Base-by-base conservation (phyloP, 306 rosid genomes). In the Quillaja saponaria region DNA sequence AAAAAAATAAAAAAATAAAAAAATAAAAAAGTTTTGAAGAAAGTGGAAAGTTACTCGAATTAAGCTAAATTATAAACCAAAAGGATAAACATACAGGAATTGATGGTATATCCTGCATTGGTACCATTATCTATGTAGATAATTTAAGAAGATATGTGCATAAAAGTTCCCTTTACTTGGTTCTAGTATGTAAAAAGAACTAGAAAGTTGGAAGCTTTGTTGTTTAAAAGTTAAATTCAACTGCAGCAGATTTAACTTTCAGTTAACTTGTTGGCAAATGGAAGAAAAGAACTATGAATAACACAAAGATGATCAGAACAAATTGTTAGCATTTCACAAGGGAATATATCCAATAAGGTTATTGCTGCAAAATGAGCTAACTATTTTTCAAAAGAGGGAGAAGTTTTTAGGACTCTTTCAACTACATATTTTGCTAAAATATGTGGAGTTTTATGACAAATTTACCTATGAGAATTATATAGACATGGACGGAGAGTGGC, bases 21-120 rank as follows among this genome's bases (percentile, higher is more conserved):
- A n/a, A n/a, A n/a, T n/a, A n/a, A n/a, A n/a, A n/a, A n/a, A n/a
- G n/a, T n/a, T 63, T 21, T 34, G 47, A 34, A 61, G 16, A 42
- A 3, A 33, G 42, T 11, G 34, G 41, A 53, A 13, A 17, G 34
- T 6, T 17, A 28, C 42, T 49, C 46, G 49, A 68, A 60, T 16
- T 55, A 74, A 55, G 61, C 63, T 31, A 44, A 65, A 40, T 49
- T 65, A 53, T 45, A 17, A n/a, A 35, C 34, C 13, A 61, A 28
- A 15, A 46, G 47, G 44, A 63, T 49, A n/a, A 18, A 68, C 52
- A 72, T 21, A 49, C 17, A 19, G 60, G 64, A 54, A 34, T 38
- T 7, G 9, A 65, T 53, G 45, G 34, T 58, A 62, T 55, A 60
- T 40, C 39, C 63, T 53, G 48, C 39, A 19, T 34, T 3, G 55